Evolutionary conservation across 257 asterid species (phyloP).

Genomic region (Osmanthus fragrans): DNA sequence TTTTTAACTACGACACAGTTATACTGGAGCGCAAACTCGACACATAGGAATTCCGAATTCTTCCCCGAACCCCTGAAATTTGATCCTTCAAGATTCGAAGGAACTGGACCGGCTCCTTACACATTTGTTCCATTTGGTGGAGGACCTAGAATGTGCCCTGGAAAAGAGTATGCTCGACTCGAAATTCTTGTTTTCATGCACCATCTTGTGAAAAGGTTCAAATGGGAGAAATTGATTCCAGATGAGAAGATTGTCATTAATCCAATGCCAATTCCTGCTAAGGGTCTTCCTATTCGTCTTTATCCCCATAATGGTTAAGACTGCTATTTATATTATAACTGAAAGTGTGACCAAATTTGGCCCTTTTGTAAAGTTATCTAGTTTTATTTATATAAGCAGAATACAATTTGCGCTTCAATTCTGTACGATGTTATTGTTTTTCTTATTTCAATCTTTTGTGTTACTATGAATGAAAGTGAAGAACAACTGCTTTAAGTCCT

Average conservation of each 20-base stretch:
- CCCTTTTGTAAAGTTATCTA: background rate
- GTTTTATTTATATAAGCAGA: background rate
- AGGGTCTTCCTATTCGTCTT: constrained; percentile 48
- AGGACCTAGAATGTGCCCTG: constrained; percentile 51
- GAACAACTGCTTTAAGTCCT: background rate
- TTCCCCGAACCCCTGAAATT: constrained; percentile 38
- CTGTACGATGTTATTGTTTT: background rate
- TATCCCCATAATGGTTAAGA: constrained; percentile 36
- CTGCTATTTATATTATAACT: background rate
- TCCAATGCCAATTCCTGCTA: constrained; percentile 52
- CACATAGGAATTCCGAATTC: constrained; percentile 34
- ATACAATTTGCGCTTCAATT: background rate
- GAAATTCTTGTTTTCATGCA: constrained; percentile 54
- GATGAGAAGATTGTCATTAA: constrained; percentile 47
- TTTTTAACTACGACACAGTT: constrained; percentile 22
- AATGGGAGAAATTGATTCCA: constrained; percentile 35
- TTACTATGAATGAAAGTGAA: background rate
- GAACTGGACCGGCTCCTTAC: constrained; percentile 45
- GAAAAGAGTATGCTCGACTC: constrained; percentile 45
- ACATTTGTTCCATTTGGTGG: constrained; percentile 52
- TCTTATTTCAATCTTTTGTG: background rate
- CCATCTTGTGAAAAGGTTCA: constrained; percentile 41
- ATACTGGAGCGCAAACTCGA: constrained; percentile 53
- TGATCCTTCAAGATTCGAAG: constrained; percentile 47
- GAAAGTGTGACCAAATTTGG: background rate